Conservation (phyloP, 139 green algal species). For the Chlamydomonas schloesseri region DNA sequence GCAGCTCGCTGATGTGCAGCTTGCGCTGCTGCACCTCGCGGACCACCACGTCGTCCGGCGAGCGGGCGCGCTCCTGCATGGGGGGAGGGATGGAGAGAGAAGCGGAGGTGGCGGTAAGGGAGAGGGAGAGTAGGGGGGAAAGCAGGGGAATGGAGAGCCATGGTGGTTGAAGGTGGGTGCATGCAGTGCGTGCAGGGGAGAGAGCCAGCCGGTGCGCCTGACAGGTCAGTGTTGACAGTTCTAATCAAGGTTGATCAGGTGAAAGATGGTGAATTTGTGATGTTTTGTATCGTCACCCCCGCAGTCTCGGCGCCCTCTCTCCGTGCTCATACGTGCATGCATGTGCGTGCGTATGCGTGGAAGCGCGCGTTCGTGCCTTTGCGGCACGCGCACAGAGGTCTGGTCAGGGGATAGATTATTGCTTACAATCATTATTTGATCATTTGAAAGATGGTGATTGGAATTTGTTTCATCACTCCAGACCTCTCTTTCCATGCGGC, state of each 20-base stretch:
- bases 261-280: slow-evolving; percentile 58
- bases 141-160: no score
- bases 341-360: no score
- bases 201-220: no score
- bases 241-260: slow-evolving; percentile 51
- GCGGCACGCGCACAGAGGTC: neutral
- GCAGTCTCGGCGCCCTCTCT: neutral
- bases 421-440: slow-evolving; percentile 44
- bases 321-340: neutral
- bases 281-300: slow-evolving; percentile 39
- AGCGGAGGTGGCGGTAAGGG: no score
- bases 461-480: slow-evolving; percentile 36
- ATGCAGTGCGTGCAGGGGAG: neutral
- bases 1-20: slow-evolving; percentile 50
- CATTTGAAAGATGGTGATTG: slow-evolving; percentile 58
- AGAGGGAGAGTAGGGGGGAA: neutral
- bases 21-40: slow-evolving; percentile 31
- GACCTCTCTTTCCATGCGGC: neutral
- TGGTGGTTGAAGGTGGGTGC: neutral
- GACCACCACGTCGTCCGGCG: slow-evolving; percentile 52
- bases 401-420: slow-evolving; percentile 49
- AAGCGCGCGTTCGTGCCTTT: no score
- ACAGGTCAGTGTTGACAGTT: slow-evolving; percentile 35
- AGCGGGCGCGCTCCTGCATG: slow-evolving; percentile 40
- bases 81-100: no score